A percentile compares a stretch with the other conserved stretches of the same genome.
These are phyloP conservation scores for Pisolithus orientalis DNA, from an alignment of 768 basidiomycete genomes.

Conservation along the genomic window DNA sequence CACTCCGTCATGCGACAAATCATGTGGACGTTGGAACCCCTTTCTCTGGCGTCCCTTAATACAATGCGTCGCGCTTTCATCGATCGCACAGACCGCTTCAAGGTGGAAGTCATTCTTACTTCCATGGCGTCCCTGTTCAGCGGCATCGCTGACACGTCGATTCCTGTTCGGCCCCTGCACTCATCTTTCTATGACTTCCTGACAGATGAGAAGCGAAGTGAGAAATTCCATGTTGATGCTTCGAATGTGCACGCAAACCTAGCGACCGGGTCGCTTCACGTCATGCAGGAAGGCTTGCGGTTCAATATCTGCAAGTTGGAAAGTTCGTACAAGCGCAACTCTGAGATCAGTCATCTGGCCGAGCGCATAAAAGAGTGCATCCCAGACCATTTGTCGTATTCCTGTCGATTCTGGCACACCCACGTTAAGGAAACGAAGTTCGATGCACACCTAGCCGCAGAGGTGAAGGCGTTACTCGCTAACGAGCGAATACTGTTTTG, in stretches of 20 bases:
- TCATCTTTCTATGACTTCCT: slow-evolving; percentile 26
- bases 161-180: slow-evolving; percentile 17
- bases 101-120: slow-evolving; percentile 2
- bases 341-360: slow-evolving; percentile 9
- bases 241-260: slow-evolving; percentile 12
- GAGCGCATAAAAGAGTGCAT: slow-evolving; percentile 1
- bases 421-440: slow-evolving; percentile 1
- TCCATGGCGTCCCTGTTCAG: slow-evolving; percentile 7
- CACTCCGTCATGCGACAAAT: slow-evolving; percentile 6
- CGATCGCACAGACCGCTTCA: background rate
- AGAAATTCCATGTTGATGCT: slow-evolving; percentile 9
- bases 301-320: slow-evolving; percentile 32
- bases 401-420: slow-evolving; percentile 7
- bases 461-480: slow-evolving; percentile 1
- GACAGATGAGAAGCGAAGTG: slow-evolving; percentile 5
- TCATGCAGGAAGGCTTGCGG: slow-evolving; percentile 24
- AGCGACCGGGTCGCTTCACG: slow-evolving; percentile 13
- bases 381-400: slow-evolving; percentile 3
- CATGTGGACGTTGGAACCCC: slow-evolving; percentile 4
- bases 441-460: background rate
- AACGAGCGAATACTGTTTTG: slow-evolving; percentile 5
- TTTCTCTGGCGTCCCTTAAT: background rate
- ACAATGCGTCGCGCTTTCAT: background rate
- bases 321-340: slow-evolving; percentile 25
- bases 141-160: background rate